Evolutionary conservation across 768 basidiomycete genomes (phyloP), one percentile per base, ranked within the genome.

Genomic region (Psilocybe cyanescens): DNA sequence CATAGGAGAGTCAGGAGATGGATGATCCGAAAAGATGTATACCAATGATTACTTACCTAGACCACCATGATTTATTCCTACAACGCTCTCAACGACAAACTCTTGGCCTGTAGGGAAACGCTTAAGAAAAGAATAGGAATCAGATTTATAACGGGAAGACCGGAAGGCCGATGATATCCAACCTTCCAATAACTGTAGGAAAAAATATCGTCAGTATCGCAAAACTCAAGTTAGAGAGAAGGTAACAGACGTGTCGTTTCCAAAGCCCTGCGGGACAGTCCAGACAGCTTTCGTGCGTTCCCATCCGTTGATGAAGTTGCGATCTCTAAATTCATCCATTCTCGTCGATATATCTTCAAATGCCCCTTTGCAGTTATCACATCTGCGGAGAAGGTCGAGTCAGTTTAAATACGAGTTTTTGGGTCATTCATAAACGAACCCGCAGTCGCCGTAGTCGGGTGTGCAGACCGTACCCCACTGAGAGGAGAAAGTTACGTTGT

Each of bases 251-350:
- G 83, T 83, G 41, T 74, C 74, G 58, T 81, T 82, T 29, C 90
- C 89, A 68, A 94, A 94, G 0, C 82, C 91, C 72, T 94, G 92
- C 0, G 91, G 89, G 1, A 93, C 91, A 1, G 87, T 86, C 92
- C 91, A 93, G 0, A 92, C 80, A 1, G 88, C 83, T 69, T 90
- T 87, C 4, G 81, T 84, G 9, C 84, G 76, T 64, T 87, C 86
- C 86, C 89, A 89, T 1, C 88, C 89, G 63, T 88, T 82, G 51
- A 83, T 78, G 61, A 84, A 81, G 14, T 88, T 67, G 19, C 90
- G 79, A 52, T 86, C 75, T 51, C 74, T 74, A 74, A 88, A 92
- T 60, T 87, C 81, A 53, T 90, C 86, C 78, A 92, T 85, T 33
- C 91, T 79, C 0, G 77, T 79, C 9, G 86, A 82, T 55, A 92